Conservation (phyloP, 305 asterid species). For the Petunia hybrid region DNA sequence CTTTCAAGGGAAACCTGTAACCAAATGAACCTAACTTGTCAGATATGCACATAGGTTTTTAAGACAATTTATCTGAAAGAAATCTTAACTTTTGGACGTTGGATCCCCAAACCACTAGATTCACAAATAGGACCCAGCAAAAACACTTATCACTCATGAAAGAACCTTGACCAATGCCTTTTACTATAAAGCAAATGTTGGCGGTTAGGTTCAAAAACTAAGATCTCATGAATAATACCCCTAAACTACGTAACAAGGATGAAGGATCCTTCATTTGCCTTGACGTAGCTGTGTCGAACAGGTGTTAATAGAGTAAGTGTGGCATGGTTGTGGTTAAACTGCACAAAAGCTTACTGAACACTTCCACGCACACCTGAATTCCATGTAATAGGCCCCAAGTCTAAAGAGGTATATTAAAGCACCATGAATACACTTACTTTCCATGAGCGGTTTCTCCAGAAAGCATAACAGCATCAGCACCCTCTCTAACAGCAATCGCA, state of each 20-base stretch:
- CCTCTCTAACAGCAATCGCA: slow-evolving; percentile 93
- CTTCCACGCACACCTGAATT: background rate
- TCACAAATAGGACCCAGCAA: slow-evolving; percentile 18
- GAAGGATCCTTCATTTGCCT: background rate
- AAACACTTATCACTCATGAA: slow-evolving; percentile 10
- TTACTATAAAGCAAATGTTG: background rate
- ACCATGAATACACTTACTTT: slow-evolving; percentile 59
- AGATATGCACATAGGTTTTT: slow-evolving; percentile 1
- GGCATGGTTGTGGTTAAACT: background rate
- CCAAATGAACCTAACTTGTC: slow-evolving; percentile 33
- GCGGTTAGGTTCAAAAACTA: background rate
- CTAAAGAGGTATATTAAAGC: background rate
- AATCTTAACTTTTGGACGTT: slow-evolving; percentile 12
- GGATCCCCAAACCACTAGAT: background rate
- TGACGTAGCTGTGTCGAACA: background rate
- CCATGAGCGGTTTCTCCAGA: slow-evolving; percentile 99
- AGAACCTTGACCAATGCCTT: slow-evolving; percentile 12
- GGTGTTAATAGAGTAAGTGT: background rate
- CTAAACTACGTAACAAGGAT: background rate
- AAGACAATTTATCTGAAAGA: background rate
- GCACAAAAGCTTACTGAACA: slow-evolving; percentile 13
- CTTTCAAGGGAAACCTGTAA: slow-evolving; percentile 90
- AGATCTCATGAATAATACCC: background rate
- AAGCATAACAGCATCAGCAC: slow-evolving; percentile 99
- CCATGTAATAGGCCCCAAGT: background rate